Percentiles rank a stretch among this genome's conserved stretches.
Evolutionary conservation across 179 eudicot genomes (phyloP).

Genomic region (Dionaea muscipula): DNA sequence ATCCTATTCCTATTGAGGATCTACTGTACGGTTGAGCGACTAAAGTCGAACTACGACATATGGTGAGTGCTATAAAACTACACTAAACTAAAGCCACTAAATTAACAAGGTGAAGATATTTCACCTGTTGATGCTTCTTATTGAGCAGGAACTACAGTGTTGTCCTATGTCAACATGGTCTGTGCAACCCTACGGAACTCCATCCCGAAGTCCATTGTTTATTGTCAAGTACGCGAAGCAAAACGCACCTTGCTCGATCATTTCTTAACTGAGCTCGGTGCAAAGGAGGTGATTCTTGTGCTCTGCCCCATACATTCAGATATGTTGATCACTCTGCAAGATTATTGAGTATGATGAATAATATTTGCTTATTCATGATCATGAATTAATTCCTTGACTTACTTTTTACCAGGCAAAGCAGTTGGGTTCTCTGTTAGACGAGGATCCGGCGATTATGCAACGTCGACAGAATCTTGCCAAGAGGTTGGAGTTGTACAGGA

Average conservation of each 20-base stretch:
- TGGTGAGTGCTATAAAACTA: background rate
- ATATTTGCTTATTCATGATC: background rate
- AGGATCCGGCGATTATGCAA: slow-evolving; percentile 72
- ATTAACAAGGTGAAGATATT: too few species aligned
- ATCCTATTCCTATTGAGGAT: too few species aligned
- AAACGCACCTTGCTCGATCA: slow-evolving; percentile 78
- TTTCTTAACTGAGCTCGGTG: slow-evolving; percentile 79
- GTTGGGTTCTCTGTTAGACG: slow-evolving; percentile 60
- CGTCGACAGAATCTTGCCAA: slow-evolving; percentile 43
- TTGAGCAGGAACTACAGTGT: slow-evolving; percentile 61
- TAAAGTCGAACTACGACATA: too few species aligned
- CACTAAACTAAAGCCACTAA: background rate
- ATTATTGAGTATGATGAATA: background rate
- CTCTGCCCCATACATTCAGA: too few species aligned
- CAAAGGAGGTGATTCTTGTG: slow-evolving; percentile 51
- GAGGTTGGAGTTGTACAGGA: slow-evolving; percentile 65
- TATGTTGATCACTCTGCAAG: too few species aligned
- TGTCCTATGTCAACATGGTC: slow-evolving; percentile 81
- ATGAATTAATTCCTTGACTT: background rate
- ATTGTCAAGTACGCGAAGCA: slow-evolving; percentile 98
- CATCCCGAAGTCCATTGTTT: slow-evolving; percentile 84
- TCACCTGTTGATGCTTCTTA: background rate
- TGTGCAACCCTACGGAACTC: slow-evolving; percentile 71
- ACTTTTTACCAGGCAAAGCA: slow-evolving; percentile 34
- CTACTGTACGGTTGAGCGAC: too few species aligned